A percentile compares a stretch with the other conserved stretches of the same genome.
phyloP scores from a whole-genome alignment of 2,329 filamentous ascomycete species.

The Gaeumannomyces tritici region DNA sequence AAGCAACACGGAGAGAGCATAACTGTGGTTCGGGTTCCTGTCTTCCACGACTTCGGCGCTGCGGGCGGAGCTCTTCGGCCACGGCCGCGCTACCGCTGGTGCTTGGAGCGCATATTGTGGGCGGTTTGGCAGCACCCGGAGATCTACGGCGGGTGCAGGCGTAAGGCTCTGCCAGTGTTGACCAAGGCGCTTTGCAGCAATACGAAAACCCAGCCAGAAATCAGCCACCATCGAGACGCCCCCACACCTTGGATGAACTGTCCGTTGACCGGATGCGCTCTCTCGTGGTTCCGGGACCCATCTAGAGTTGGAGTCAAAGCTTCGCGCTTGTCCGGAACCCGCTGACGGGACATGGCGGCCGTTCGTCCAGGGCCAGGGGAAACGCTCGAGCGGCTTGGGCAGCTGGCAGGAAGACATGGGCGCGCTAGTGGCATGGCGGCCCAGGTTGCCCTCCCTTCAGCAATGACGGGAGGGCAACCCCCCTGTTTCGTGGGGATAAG shows the following conservation, averaged over 20 bases:
- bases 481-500: constrained; percentile 40
- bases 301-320: constrained; percentile 90
- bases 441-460: constrained; percentile 41
- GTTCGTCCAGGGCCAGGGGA: neutral
- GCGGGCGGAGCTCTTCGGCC: constrained; percentile 11
- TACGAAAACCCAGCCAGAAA: neutral
- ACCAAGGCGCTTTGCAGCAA: neutral
- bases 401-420: constrained; percentile 5
- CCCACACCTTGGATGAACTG: neutral
- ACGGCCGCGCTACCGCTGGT: constrained; percentile 2
- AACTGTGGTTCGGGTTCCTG: constrained; percentile 1
- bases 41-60: neutral
- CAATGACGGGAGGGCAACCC: constrained; percentile 40
- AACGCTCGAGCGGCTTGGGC: neutral
- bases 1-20: constrained; percentile 58
- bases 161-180: neutral
- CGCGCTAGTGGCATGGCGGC: constrained; percentile 20
- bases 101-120: neutral
- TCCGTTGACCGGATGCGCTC: neutral
- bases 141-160: neutral
- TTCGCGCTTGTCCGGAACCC: constrained; percentile 69
- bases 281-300: constrained; percentile 57
- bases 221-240: neutral
- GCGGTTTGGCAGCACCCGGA: neutral
- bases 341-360: constrained; percentile 3